A percentile compares a stretch with the other conserved stretches of the same genome.
Evolutionary conservation across 2,329 filamentous ascomycete species (phyloP).

Genomic region (Triangularia setosa): DNA sequence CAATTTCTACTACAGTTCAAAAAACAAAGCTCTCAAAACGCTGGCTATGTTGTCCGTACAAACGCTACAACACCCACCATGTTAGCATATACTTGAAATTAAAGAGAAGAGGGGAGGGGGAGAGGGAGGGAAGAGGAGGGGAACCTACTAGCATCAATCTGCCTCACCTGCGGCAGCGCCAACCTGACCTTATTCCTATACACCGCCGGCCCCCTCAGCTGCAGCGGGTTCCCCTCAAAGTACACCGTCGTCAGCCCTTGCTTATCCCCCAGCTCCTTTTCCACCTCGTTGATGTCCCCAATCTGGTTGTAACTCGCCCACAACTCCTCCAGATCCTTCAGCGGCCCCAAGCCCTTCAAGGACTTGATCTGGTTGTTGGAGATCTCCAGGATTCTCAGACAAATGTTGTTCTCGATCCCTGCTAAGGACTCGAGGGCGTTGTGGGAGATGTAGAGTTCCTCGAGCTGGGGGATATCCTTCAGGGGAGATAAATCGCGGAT

Average conservation of each 20-base stretch:
- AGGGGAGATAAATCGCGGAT: constrained; percentile 76
- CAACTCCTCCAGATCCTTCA: constrained; percentile 76
- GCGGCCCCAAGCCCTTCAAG: constrained; percentile 65
- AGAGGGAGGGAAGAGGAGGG: background rate
- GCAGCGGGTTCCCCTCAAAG: constrained; percentile 91
- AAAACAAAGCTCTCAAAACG: background rate
- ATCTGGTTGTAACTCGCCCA: constrained; percentile 93
- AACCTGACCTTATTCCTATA: constrained; percentile 93
- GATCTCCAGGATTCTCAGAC: constrained; percentile 78
- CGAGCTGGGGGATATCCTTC: constrained; percentile 67
- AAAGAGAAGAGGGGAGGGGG: no score
- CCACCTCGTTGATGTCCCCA: constrained; percentile 74
- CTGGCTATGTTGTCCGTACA: constrained; percentile 15
- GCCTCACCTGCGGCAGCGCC: constrained; percentile 78
- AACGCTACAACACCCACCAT: constrained; percentile 15
- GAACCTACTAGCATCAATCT: constrained; percentile 95
- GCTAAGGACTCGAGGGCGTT: constrained; percentile 78
- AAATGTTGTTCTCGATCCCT: constrained; percentile 63
- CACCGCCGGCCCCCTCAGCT: constrained; percentile 71
- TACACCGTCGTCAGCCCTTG: constrained; percentile 82
- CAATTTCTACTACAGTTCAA: background rate
- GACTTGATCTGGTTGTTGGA: constrained; percentile 80
- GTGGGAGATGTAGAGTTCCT: constrained; percentile 94
- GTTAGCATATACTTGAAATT: no score
- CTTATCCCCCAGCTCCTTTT: constrained; percentile 73